Base-by-base conservation (phyloP, 768 basidiomycete genomes). In the Daedaleopsis sinensis region DNA sequence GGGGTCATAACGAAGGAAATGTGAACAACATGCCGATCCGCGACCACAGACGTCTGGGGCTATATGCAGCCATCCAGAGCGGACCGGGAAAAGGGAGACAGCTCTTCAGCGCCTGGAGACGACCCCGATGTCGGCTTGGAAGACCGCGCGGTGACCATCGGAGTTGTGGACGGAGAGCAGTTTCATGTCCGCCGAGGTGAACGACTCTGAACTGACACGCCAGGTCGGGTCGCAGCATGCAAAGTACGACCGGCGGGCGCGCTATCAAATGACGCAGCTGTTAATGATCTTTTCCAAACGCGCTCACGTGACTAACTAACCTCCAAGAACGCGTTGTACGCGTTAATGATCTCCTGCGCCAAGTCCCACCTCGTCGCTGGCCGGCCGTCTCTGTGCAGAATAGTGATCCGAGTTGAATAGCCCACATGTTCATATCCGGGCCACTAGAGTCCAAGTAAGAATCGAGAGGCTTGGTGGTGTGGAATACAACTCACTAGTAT, bases 91-190 rank as follows among this genome's bases (percentile, higher is more conserved):
- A 11, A 24, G 10, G 42, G 35, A 18, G 49, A 35, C n/a, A 16
- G 44, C 18, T 10, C 21, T 37, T 55, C 44, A 56, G 15, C 21
- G n/a, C 16, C 18, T 32, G 43, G 19, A 36, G 39, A 57, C 50
- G 32, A 59, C 37, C 3, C 55, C 48, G 10, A 64, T 16, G 16
- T 51, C 53, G 24, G 62, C 62, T 39, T 63, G 57, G 47, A 58
- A 63, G 15, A 63, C 38, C 6, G 16, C 12, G 1, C 47, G 51
- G 37, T 54, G 37, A 10, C 48, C 53, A 39, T 55, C 52, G 36
- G 1, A 21, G 53, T 55, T 63, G 13, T 37, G 15, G 2, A 63
- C 3, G 1, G 38, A 2, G 13, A 50, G 37, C 18, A 63, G 38
- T 3, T 36, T 23, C 8, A 63, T 19, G 24, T 39, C 44, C 5